Percentiles rank a stretch among this genome's conserved stretches.
phyloP scores from a whole-genome alignment of 2,329 filamentous ascomycete species.

The Xylariaceae sp. region DNA sequence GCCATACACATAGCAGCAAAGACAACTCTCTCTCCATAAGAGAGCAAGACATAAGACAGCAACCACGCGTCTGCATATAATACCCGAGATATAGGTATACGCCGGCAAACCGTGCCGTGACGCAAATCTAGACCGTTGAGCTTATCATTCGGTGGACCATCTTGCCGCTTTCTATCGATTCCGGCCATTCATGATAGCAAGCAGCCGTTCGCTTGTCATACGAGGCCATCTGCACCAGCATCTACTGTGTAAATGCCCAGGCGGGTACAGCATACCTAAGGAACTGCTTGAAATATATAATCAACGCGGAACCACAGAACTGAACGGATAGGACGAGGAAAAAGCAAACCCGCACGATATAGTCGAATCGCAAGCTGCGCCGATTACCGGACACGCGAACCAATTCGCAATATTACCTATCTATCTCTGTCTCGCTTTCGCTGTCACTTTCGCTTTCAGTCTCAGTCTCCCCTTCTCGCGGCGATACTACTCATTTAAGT shows the following conservation, averaged over 20 bases:
- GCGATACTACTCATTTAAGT: not conserved
- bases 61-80: slow-evolving; percentile 3
- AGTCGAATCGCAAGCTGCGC: not conserved
- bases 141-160: slow-evolving; percentile 7
- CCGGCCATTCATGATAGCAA: not conserved
- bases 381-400: slow-evolving; percentile 2
- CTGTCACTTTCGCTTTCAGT: not conserved
- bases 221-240: not conserved
- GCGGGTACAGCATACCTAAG: not conserved
- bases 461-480: no score
- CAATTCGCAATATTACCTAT: not conserved
- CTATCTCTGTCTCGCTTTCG: slow-evolving; percentile 3
- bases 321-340: slow-evolving; percentile 11
- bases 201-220: slow-evolving; percentile 5
- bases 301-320: not conserved
- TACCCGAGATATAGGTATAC: not conserved
- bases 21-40: not conserved
- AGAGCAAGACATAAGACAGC: not conserved
- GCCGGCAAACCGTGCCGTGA: not conserved
- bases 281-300: not conserved
- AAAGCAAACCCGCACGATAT: slow-evolving; percentile 1
- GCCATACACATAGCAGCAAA: not conserved
- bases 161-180: not conserved
- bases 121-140: slow-evolving; percentile 5
- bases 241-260: slow-evolving; percentile 1